phyloP scores from a whole-genome alignment of 345 rosid species.

The Salix brachista region DNA sequence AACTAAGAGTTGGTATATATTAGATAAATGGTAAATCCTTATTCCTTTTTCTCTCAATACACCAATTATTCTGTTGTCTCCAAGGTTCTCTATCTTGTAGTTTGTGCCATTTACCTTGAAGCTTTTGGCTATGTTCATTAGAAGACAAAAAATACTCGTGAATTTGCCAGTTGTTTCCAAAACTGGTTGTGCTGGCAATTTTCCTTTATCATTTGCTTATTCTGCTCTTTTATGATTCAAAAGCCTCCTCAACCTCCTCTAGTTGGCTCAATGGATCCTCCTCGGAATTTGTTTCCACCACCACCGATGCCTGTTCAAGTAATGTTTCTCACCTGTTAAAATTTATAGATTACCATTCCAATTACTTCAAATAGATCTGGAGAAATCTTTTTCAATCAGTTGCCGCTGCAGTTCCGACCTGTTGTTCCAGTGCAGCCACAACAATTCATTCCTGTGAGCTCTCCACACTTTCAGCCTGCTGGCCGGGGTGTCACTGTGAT shows the following conservation, averaged over 20 bases:
- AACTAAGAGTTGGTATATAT: not conserved
- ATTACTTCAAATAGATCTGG: not conserved
- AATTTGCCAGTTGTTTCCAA: not conserved
- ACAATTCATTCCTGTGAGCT: constrained; percentile 54
- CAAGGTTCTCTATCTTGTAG: constrained; percentile 3
- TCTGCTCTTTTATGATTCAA: constrained; percentile 8
- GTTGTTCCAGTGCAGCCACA: constrained; percentile 56
- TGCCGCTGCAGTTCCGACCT: constrained; percentile 61
- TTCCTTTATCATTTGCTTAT: constrained; percentile 13
- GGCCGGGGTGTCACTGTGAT: constrained; percentile 50
- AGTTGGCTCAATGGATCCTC: constrained; percentile 52
- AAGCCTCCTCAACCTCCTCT: constrained; percentile 63
- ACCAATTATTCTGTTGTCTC: constrained; percentile 4
- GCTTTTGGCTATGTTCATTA: not conserved
- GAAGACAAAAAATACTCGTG: not conserved
- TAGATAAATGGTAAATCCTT: not conserved
- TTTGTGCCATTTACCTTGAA: not conserved
- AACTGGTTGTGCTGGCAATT: not conserved
- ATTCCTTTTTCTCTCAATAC: constrained; percentile 5
- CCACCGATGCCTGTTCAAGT: constrained; percentile 73
- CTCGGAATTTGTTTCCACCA: constrained; percentile 59
- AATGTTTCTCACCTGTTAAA: constrained; percentile 25
- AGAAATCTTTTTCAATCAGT: constrained; percentile 3
- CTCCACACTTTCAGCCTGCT: constrained; percentile 71
- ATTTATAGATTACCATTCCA: constrained; percentile 3